These are phyloP conservation scores for Tubosaeta brunneosetosa DNA, from an alignment of 768 basidiomycete genomes.

Conservation along the genomic window DNA sequence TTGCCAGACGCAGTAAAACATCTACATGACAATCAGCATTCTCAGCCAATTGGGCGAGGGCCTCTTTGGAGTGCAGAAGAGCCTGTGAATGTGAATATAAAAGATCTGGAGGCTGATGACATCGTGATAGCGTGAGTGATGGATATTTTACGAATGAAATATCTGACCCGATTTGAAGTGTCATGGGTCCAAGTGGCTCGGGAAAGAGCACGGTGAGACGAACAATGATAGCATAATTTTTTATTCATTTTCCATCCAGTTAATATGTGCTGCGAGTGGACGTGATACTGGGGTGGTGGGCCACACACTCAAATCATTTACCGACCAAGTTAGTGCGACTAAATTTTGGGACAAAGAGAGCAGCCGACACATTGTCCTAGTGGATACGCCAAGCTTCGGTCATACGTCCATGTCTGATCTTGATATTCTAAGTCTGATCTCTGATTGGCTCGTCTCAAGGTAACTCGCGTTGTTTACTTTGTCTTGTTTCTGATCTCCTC, in stretches of 20 bases:
- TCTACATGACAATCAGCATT: too few relatives aligned
- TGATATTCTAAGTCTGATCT: constrained; percentile 5
- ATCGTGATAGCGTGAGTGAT: background rate
- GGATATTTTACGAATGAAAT: background rate
- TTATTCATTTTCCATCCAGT: constrained; percentile 1
- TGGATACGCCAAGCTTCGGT: constrained; percentile 25
- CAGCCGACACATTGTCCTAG: constrained; percentile 10
- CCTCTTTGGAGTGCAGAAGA: background rate
- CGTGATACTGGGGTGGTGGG: background rate
- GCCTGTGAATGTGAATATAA: background rate
- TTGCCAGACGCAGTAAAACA: background rate
- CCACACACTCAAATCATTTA: constrained; percentile 8
- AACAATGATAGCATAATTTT: background rate
- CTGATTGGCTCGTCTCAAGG: background rate
- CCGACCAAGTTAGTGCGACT: constrained; percentile 2
- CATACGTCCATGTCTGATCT: constrained; percentile 14
- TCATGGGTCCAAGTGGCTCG: constrained; percentile 17
- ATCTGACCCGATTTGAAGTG: background rate
- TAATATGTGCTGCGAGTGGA: constrained; percentile 8
- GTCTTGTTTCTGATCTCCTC: background rate
- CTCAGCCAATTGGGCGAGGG: background rate
- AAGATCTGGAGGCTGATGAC: background rate
- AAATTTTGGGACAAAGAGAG: constrained; percentile 6
- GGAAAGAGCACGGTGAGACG: constrained; percentile 13
- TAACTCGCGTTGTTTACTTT: background rate